phyloP scores from a whole-genome alignment of 176 grass and related monocot genomes.

The Juncus inflexus region DNA sequence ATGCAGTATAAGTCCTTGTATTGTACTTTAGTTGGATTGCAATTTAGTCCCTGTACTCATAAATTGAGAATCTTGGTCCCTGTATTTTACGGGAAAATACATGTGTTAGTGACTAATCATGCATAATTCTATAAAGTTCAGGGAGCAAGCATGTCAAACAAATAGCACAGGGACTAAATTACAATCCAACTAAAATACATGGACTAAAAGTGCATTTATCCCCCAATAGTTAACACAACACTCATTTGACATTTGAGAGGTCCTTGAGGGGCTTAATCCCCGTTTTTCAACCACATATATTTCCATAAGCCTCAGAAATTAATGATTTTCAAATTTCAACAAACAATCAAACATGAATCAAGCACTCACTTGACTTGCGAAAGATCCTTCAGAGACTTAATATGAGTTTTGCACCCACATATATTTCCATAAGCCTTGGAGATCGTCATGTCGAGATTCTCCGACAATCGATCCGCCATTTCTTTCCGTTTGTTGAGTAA shows the following conservation, averaged over 20 bases:
- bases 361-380: conserved; percentile 57
- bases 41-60: too few relatives aligned
- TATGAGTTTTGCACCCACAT: conserved; percentile 53
- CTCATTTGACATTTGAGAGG: conserved; percentile 61
- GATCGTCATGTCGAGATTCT: conserved; percentile 53
- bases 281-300: conserved; percentile 51
- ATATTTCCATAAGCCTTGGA: conserved; percentile 58
- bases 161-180: too few relatives aligned
- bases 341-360: background rate
- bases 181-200: too few relatives aligned
- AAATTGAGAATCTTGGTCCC: too few relatives aligned
- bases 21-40: too few relatives aligned
- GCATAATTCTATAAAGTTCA: too few relatives aligned
- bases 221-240: too few relatives aligned
- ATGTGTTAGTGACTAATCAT: too few relatives aligned
- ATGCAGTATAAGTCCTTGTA: too few relatives aligned
- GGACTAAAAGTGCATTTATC: too few relatives aligned
- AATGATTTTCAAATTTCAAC: background rate
- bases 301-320: conserved; percentile 43
- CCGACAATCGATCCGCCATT: conserved; percentile 46
- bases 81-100: too few relatives aligned
- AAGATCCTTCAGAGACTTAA: conserved; percentile 68
- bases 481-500: conserved; percentile 64
- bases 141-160: too few relatives aligned
- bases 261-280: conserved; percentile 74